These are phyloP conservation scores for Pholiota conissans DNA, from an alignment of 768 basidiomycete species.

Conservation along the genomic window DNA sequence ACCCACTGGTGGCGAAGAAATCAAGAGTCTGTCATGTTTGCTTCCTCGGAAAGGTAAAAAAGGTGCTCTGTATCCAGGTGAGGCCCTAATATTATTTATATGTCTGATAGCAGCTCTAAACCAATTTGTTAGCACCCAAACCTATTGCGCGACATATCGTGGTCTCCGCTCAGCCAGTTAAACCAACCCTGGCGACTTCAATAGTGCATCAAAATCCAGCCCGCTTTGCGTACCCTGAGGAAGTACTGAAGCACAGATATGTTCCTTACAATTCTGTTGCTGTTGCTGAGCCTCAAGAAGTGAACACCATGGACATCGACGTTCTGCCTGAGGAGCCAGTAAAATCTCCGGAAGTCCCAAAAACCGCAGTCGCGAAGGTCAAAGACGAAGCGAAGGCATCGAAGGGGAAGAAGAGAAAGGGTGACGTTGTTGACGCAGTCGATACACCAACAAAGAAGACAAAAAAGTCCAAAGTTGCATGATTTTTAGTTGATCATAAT, in stretches of 20 bases:
- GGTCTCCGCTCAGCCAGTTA: constrained; percentile 48
- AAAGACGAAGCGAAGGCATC: constrained; percentile 16
- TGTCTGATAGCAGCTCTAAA: not conserved
- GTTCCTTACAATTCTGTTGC: constrained; percentile 57
- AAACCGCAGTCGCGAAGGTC: constrained; percentile 6
- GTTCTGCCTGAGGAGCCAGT: constrained; percentile 1
- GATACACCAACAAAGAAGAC: constrained; percentile 37
- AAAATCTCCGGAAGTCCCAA: constrained; percentile 7
- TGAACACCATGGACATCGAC: constrained; percentile 26
- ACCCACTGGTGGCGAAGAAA: constrained; percentile 59
- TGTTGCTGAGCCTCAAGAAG: constrained; percentile 18
- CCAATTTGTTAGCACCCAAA: constrained; percentile 48
- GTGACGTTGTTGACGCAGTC: constrained; percentile 22
- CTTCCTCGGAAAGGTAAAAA: constrained; percentile 63
- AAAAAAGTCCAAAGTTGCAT: constrained; percentile 46
- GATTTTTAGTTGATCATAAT: not conserved
- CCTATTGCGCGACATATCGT: constrained; percentile 59
- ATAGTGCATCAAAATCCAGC: constrained; percentile 48
- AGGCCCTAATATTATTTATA: constrained; percentile 6
- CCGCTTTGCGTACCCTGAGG: constrained; percentile 56
- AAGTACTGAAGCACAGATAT: constrained; percentile 64
- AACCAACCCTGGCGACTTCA: constrained; percentile 30
- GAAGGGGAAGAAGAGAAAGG: constrained; percentile 48
- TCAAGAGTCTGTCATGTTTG: constrained; percentile 59
- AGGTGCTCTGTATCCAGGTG: constrained; percentile 61